These are phyloP conservation scores for Torulaspora franciscae DNA, from an alignment of 805 yeast species.

Conservation along the genomic window DNA sequence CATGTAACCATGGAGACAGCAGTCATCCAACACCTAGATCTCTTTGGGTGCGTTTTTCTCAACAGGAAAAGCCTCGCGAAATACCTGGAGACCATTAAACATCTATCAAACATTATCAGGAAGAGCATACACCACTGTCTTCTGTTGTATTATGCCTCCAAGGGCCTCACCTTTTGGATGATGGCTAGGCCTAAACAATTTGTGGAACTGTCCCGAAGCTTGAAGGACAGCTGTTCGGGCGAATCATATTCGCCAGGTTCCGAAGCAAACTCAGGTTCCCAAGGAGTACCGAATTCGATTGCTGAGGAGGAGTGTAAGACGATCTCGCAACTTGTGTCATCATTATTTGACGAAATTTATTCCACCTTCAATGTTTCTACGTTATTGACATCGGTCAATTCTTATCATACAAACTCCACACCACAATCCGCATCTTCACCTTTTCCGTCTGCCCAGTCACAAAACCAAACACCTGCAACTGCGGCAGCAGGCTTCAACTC, in stretches of 20 bases:
- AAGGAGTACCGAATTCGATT: background rate
- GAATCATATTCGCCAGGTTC: background rate
- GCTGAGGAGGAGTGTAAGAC: conserved; percentile 10
- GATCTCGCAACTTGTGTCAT: conserved; percentile 17
- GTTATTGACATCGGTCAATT: conserved; percentile 15
- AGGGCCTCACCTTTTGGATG: conserved; percentile 47
- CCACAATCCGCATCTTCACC: conserved; percentile 16
- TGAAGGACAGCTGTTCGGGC: conserved; percentile 2
- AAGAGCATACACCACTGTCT: conserved; percentile 45
- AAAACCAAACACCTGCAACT: conserved; percentile 3
- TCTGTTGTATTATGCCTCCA: conserved; percentile 43
- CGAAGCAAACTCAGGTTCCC: background rate
- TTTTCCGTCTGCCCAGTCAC: conserved; percentile 1
- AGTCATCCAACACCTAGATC: conserved; percentile 38
- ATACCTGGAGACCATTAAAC: conserved; percentile 40
- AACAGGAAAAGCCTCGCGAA: conserved; percentile 36
- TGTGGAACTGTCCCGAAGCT: conserved; percentile 20
- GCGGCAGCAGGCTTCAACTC: conserved; percentile 5
- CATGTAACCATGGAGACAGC: conserved; percentile 38
- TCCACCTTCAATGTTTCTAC: conserved; percentile 23
- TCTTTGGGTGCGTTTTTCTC: conserved; percentile 42
- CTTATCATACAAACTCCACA: conserved; percentile 6
- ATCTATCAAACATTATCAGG: conserved; percentile 36
- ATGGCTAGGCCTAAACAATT: conserved; percentile 46
- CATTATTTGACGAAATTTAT: conserved; percentile 27